phyloP scores from a whole-genome alignment of 2,329 filamentous ascomycete genomes.

The Fusarium fracticaudum region DNA sequence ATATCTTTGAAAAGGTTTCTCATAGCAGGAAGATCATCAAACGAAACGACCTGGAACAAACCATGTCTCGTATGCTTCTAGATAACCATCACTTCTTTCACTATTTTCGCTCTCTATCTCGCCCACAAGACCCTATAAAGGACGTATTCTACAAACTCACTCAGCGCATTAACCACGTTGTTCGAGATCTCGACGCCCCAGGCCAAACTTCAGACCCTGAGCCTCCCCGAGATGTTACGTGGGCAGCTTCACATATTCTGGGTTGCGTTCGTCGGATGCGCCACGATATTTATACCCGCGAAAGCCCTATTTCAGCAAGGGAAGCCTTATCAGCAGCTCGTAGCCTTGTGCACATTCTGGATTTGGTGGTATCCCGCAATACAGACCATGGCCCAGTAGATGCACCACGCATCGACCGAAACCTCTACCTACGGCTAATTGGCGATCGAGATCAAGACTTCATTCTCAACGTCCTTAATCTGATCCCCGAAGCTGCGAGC shows the following conservation, averaged over 20 bases:
- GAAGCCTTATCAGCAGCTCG: conserved; percentile 59
- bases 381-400: conserved; percentile 47
- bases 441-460: conserved; percentile 57
- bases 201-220: conserved; percentile 34
- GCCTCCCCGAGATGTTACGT: conserved; percentile 53
- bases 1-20: conserved; percentile 52
- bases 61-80: conserved; percentile 63
- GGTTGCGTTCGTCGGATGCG: conserved; percentile 56
- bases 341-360: conserved; percentile 59
- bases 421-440: conserved; percentile 60
- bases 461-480: conserved; percentile 55
- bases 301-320: conserved; percentile 48
- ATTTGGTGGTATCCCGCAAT: conserved; percentile 54
- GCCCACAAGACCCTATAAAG: conserved; percentile 55
- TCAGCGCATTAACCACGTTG: conserved; percentile 58
- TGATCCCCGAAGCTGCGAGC: conserved; percentile 56
- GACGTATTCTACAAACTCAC: conserved; percentile 60
- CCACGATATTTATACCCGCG: conserved; percentile 51
- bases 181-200: conserved; percentile 53
- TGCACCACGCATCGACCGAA: conserved; percentile 47
- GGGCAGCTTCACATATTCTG: conserved; percentile 60
- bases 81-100: conserved; percentile 65
- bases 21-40: conserved; percentile 50
- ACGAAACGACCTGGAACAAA: conserved; percentile 59
- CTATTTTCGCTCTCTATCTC: conserved; percentile 59